Conservation (phyloP, 805 yeast genomes). For the Tetrapisispora namnaoensis region DNA sequence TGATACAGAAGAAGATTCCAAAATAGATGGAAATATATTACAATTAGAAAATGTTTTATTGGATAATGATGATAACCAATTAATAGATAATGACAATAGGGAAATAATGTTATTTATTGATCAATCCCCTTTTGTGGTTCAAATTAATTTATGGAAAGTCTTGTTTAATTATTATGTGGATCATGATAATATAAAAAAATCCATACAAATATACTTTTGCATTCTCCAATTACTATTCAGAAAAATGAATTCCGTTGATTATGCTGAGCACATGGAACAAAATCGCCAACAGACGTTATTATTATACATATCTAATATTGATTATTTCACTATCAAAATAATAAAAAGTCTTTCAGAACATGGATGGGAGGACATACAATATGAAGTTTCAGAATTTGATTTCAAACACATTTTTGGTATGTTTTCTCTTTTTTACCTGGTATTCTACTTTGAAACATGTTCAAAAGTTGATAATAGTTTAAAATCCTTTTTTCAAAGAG, state of each 20-base stretch:
- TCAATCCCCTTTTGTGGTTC: constrained; percentile 54
- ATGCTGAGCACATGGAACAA: constrained; percentile 15
- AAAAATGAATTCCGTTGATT: constrained; percentile 27
- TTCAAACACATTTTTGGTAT: constrained; percentile 19
- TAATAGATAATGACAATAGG: constrained; percentile 19
- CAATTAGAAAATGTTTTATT: constrained; percentile 40
- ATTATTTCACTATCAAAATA: constrained; percentile 38
- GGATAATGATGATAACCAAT: constrained; percentile 10
- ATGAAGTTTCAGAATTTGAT: not conserved
- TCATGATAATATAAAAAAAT: constrained; percentile 25
- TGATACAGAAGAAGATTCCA: constrained; percentile 10
- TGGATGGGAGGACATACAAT: constrained; percentile 3
- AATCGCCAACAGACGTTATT: constrained; percentile 38
- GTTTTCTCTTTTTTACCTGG: constrained; percentile 38
- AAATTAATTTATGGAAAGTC: constrained; percentile 66
- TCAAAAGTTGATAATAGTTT: constrained; percentile 31
- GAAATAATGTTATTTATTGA: constrained; percentile 55
- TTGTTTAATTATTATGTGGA: constrained; percentile 47
- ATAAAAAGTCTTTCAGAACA: constrained; percentile 32
- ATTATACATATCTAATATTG: constrained; percentile 34
- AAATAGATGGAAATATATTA: constrained; percentile 20
- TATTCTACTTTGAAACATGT: constrained; percentile 45
- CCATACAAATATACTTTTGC: constrained; percentile 42
- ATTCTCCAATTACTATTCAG: constrained; percentile 38
- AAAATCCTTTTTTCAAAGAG: constrained; percentile 35